A percentile compares a stretch with the other conserved stretches of the same genome.
phyloP scores from a whole-genome alignment of 2,329 filamentous ascomycete genomes.

The Botrytis cinerea region DNA sequence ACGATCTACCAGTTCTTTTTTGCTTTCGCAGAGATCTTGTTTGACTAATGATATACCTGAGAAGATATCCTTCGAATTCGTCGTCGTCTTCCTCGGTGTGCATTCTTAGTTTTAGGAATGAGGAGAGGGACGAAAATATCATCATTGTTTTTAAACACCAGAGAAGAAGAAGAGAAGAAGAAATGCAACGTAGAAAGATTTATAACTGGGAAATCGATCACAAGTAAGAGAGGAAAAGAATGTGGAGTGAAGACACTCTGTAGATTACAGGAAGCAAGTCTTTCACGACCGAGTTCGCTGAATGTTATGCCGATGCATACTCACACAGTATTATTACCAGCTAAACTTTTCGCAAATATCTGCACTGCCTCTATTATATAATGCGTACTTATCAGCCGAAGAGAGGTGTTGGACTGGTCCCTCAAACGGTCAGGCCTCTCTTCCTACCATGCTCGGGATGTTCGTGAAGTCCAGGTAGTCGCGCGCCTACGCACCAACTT shows the following conservation, averaged over 20 bases:
- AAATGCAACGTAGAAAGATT: neutral
- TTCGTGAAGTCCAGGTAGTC: neutral
- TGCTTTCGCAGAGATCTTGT: neutral
- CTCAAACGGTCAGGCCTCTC: neutral
- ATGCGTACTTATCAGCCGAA: neutral
- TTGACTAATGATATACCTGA: neutral
- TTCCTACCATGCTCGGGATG: neutral
- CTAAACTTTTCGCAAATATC: neutral
- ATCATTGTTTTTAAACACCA: neutral
- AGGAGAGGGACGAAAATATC: neutral
- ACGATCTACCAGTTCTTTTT: neutral
- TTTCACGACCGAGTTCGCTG: neutral
- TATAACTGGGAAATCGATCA: neutral
- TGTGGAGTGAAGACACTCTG: neutral
- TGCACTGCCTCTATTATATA: neutral
- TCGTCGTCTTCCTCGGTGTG: neutral
- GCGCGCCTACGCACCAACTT: conserved; percentile 1
- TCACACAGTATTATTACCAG: neutral
- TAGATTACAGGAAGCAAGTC: neutral
- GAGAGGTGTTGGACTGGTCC: neutral
- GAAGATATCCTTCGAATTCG: neutral
- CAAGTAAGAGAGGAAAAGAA: neutral
- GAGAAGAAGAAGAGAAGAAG: neutral
- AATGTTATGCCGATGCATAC: neutral
- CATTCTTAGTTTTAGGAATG: neutral